A percentile compares a stretch with the other conserved stretches of the same genome.
Conservation (phyloP, 1,284 basidiomycete species). For the Phellopilus nigrolimitatus region DNA sequence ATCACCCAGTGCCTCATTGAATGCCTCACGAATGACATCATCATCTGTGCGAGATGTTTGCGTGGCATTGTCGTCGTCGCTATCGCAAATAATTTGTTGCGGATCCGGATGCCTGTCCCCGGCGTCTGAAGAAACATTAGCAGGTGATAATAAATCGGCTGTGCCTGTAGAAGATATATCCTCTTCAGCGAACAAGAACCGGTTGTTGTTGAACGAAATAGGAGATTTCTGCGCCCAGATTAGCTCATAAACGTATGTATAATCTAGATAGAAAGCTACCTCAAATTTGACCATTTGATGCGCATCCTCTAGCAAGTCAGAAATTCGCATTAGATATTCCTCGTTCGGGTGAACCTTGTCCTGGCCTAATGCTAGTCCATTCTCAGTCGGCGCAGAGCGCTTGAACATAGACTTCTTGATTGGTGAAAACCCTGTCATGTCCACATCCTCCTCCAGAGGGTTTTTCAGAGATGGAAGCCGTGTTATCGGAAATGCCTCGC, state of each 20-base stretch:
- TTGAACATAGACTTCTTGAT: slow-evolving; percentile 52
- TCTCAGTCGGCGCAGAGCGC: slow-evolving; percentile 27
- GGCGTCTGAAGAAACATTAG: slow-evolving; percentile 8
- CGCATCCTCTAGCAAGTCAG: slow-evolving; percentile 80
- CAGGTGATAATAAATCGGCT: slow-evolving; percentile 8
- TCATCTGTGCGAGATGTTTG: slow-evolving; percentile 72
- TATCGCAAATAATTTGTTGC: slow-evolving; percentile 25
- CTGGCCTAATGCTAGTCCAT: slow-evolving; percentile 22
- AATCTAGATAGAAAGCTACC: slow-evolving; percentile 41
- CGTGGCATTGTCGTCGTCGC: slow-evolving; percentile 56
- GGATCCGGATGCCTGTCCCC: slow-evolving; percentile 7
- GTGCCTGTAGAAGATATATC: background rate
- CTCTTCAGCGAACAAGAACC: slow-evolving; percentile 2
- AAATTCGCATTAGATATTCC: slow-evolving; percentile 90
- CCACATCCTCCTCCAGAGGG: slow-evolving; percentile 88
- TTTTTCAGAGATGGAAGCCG: slow-evolving; percentile 58
- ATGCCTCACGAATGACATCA: slow-evolving; percentile 76
- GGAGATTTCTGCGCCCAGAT: slow-evolving; percentile 35
- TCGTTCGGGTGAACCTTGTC: slow-evolving; percentile 87
- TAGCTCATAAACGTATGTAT: slow-evolving; percentile 1
- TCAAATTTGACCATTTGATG: slow-evolving; percentile 53
- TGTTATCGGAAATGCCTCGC: slow-evolving; percentile 64
- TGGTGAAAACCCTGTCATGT: slow-evolving; percentile 86
- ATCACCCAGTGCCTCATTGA: slow-evolving; percentile 55
- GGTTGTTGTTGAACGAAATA: slow-evolving; percentile 33